phyloP scores from a whole-genome alignment of 805 yeast genomes.

The Wickerhamiella lipophila region DNA sequence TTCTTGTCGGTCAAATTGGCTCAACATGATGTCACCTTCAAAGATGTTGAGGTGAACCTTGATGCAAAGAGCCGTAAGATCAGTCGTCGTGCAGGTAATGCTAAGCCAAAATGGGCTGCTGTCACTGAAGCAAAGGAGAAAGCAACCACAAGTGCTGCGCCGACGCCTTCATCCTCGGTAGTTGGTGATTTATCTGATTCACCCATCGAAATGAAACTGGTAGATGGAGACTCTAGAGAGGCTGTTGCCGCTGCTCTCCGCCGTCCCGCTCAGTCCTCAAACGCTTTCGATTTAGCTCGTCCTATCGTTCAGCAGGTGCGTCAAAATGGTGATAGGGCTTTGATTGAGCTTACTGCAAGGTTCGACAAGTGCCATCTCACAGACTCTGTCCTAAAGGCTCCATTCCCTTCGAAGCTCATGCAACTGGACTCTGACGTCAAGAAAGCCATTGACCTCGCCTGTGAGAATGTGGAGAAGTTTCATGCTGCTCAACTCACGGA shows the following conservation, averaged over 20 bases:
- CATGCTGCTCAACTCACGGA: conserved; percentile 80
- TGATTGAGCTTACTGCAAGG: conserved; percentile 78
- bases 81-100: conserved; percentile 90
- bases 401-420: conserved; percentile 71
- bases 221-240: conserved; percentile 27
- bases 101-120: conserved; percentile 60
- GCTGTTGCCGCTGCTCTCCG: conserved; percentile 52
- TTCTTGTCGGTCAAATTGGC: conserved; percentile 54
- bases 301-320: conserved; percentile 79
- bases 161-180: conserved; percentile 1
- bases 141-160: conserved; percentile 6
- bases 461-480: conserved; percentile 78
- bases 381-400: conserved; percentile 72
- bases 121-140: conserved; percentile 16
- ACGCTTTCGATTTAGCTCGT: conserved; percentile 80
- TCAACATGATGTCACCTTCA: conserved; percentile 63
- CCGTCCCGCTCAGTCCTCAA: conserved; percentile 93
- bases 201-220: conserved; percentile 22
- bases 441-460: conserved; percentile 77
- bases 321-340: conserved; percentile 69
- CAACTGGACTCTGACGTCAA: conserved; percentile 59
- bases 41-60: conserved; percentile 73
- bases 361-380: conserved; percentile 72
- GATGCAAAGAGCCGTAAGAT: conserved; percentile 76
- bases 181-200: conserved; percentile 4